A percentile compares a stretch with the other conserved stretches of the same genome.
phyloP scores from a whole-genome alignment of 179 eudicot species.

The Heliamphora pulchella region DNA sequence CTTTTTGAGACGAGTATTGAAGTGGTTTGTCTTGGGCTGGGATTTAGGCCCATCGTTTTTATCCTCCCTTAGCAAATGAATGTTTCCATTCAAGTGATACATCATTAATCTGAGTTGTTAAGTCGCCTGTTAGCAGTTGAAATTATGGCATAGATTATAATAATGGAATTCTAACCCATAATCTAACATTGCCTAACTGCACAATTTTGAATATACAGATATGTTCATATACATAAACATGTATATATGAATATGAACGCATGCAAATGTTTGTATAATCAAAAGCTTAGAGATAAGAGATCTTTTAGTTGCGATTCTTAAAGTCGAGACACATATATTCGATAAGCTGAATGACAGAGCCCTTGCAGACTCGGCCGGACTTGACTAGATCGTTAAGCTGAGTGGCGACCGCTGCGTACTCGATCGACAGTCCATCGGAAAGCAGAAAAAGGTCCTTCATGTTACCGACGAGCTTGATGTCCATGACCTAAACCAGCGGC shows the following conservation, averaged over 20 bases:
- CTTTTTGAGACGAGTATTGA: no score
- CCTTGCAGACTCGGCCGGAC: conserved; percentile 41
- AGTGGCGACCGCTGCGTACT: conserved; percentile 75
- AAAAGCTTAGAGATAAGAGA: not conserved
- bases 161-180: not conserved
- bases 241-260: no score
- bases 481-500: conserved; percentile 78
- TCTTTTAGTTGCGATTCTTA: conserved; percentile 62
- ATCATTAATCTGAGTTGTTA: not conserved
- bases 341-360: conserved; percentile 80
- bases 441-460: conserved; percentile 54
- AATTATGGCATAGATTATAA: no score
- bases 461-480: conserved; percentile 43
- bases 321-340: conserved; percentile 71
- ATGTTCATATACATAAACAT: not conserved
- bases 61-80: not conserved
- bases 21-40: no score
- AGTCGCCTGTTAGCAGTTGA: not conserved
- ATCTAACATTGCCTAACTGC: not conserved
- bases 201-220: not conserved
- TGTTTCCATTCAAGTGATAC: not conserved
- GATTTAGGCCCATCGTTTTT: no score
- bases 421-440: conserved; percentile 54
- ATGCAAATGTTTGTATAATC: not conserved
- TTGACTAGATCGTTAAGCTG: conserved; percentile 85